These are phyloP conservation scores for Penicillium malachiteum DNA, from an alignment of 495 filamentous ascomycete species.

Conservation along the genomic window DNA sequence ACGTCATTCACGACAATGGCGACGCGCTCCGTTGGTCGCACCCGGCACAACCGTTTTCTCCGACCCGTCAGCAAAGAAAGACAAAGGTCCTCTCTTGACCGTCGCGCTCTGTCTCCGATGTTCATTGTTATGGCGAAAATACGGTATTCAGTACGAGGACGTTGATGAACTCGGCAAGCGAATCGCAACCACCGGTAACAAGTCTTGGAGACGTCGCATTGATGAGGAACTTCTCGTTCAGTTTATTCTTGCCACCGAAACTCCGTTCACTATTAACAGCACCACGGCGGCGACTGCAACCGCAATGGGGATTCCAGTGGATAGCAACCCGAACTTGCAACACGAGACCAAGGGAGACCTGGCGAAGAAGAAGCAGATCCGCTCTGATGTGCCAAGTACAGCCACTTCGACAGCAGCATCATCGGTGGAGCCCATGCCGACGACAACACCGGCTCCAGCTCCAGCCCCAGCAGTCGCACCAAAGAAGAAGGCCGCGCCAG, in stretches of 20 bases:
- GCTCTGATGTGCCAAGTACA: conserved; percentile 51
- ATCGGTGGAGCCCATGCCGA: conserved; percentile 46
- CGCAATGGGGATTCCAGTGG: conserved; percentile 42
- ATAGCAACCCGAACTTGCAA: conserved; percentile 40
- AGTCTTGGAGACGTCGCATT: conserved; percentile 80
- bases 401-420: conserved; percentile 46
- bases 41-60: conserved; percentile 70
- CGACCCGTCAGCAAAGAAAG: conserved; percentile 64
- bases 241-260: conserved; percentile 58
- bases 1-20: conserved; percentile 82
- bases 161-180: conserved; percentile 93
- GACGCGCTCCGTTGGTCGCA: conserved; percentile 74
- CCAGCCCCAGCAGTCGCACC: neutral
- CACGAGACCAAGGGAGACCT: conserved; percentile 42
- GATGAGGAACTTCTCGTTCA: conserved; percentile 92
- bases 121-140: conserved; percentile 88
- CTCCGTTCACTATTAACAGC: conserved; percentile 45
- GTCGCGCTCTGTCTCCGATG: conserved; percentile 88
- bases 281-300: conserved; percentile 47
- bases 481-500: conserved; percentile 56
- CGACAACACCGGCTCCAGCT: too few species aligned
- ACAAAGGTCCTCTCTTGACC: conserved; percentile 73
- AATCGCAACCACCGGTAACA: conserved; percentile 75
- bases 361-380: conserved; percentile 59
- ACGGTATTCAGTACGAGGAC: conserved; percentile 93